phyloP scores from a whole-genome alignment of 352 stramenopile species.

The Pythium graminicola region DNA sequence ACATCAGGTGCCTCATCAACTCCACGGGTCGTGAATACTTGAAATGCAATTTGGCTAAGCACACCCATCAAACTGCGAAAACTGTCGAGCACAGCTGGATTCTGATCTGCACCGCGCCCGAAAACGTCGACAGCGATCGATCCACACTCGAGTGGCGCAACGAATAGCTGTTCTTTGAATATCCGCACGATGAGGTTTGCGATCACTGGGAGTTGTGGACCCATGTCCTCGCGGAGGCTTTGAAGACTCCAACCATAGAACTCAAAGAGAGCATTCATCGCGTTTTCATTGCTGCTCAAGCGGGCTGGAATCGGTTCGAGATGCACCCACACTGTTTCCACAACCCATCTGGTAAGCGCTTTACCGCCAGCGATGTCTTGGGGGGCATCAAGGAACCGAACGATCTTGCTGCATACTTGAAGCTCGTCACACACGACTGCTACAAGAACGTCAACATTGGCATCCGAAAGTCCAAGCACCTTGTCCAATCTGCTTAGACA shows the following conservation, averaged over 20 bases:
- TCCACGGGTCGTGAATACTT: conserved; percentile 53
- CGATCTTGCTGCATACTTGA: conserved; percentile 55
- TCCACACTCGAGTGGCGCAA: conserved; percentile 60
- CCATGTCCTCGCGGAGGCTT: conserved; percentile 54
- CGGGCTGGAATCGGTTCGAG: conserved; percentile 36
- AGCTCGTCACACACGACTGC: conserved; percentile 44
- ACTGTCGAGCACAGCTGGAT: conserved; percentile 37
- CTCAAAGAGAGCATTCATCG: conserved; percentile 56
- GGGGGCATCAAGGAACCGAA: conserved; percentile 61
- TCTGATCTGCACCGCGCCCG: conserved; percentile 32
- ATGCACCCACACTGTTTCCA: conserved; percentile 53
- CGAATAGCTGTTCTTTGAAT: conserved; percentile 48
- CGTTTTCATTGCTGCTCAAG: conserved; percentile 34
- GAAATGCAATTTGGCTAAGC: conserved; percentile 55
- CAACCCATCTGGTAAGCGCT: conserved; percentile 37
- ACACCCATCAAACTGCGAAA: conserved; percentile 51
- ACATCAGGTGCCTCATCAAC: conserved; percentile 56
- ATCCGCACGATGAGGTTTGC: conserved; percentile 49
- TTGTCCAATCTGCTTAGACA: conserved; percentile 44
- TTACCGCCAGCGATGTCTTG: conserved; percentile 42
- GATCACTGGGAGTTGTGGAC: conserved; percentile 37
- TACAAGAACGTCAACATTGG: conserved; percentile 1
- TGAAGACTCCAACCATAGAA: conserved; percentile 70
- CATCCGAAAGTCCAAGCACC: conserved; percentile 20
- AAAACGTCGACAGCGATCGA: conserved; percentile 65